These are phyloP conservation scores for Penicillium paxilli DNA, from an alignment of 495 filamentous ascomycete species.

Conservation along the genomic window DNA sequence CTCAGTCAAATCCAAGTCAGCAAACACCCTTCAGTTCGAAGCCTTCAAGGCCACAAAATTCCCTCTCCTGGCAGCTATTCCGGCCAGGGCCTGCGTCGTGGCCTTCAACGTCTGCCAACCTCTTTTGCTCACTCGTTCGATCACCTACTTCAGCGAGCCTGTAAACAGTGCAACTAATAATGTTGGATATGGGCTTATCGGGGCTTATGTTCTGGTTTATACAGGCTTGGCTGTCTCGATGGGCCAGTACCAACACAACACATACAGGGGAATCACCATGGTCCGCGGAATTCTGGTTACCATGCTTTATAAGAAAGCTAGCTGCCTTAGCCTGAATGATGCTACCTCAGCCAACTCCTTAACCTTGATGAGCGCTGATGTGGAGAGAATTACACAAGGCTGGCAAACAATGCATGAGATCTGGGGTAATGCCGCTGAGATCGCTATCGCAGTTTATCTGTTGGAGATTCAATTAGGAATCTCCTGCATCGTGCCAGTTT, in stretches of 20 bases:
- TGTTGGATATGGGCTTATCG: constrained; percentile 63
- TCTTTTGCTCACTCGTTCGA: constrained; percentile 56
- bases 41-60: constrained; percentile 47
- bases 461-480: constrained; percentile 58
- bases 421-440: constrained; percentile 60
- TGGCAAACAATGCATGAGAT: constrained; percentile 54
- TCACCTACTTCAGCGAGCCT: constrained; percentile 47
- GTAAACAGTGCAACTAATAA: constrained; percentile 40
- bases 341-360: constrained; percentile 53
- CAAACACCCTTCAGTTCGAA: constrained; percentile 46
- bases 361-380: constrained; percentile 64
- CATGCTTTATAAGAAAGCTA: constrained; percentile 55
- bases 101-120: constrained; percentile 65
- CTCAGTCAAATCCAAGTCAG: constrained; percentile 27
- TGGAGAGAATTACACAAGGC: constrained; percentile 52
- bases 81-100: constrained; percentile 53
- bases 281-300: constrained; percentile 56
- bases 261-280: constrained; percentile 59
- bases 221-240: constrained; percentile 54
- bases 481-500: constrained; percentile 51
- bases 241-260: constrained; percentile 54
- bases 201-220: constrained; percentile 62
- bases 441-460: constrained; percentile 58
- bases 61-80: constrained; percentile 47
- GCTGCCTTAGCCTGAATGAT: constrained; percentile 35